Evolutionary conservation across 2,329 filamentous ascomycete species (phyloP).

Genomic region (Penicillium griseofulvum): DNA sequence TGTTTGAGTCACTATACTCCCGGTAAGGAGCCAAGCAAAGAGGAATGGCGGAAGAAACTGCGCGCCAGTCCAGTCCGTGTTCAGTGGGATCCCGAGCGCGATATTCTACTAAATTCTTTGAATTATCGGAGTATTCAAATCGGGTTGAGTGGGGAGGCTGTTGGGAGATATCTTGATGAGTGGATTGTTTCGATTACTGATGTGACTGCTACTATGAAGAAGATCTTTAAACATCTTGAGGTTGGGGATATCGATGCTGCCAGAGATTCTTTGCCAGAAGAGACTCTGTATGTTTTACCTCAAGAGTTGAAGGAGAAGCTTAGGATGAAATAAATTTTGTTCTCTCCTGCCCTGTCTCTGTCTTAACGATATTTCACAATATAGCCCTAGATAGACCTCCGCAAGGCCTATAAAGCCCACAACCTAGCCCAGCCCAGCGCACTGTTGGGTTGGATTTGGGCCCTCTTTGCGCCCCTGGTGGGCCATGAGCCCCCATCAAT

Average conservation of each 20-base stretch:
- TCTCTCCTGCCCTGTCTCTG: neutral
- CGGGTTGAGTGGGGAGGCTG: slow-evolving; percentile 52
- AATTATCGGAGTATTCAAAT: slow-evolving; percentile 60
- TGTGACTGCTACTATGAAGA: slow-evolving; percentile 54
- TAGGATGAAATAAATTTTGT: slow-evolving; percentile 7
- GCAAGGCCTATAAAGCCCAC: too few relatives aligned
- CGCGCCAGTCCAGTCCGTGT: slow-evolving; percentile 47
- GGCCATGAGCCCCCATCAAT: too few relatives aligned
- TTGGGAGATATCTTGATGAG: slow-evolving; percentile 49
- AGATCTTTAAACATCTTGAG: slow-evolving; percentile 50
- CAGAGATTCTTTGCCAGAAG: slow-evolving; percentile 8
- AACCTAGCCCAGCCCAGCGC: too few relatives aligned
- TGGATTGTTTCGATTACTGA: slow-evolving; percentile 58
- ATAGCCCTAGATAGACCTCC: too few relatives aligned
- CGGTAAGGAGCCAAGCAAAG: slow-evolving; percentile 15
- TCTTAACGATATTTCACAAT: too few relatives aligned
- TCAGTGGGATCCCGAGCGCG: slow-evolving; percentile 64
- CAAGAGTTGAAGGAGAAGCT: slow-evolving; percentile 9
- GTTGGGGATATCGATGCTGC: slow-evolving; percentile 37
- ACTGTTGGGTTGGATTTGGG: too few relatives aligned
- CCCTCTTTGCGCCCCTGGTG: too few relatives aligned
- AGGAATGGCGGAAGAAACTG: slow-evolving; percentile 19
- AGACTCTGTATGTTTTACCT: slow-evolving; percentile 13
- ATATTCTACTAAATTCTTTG: slow-evolving; percentile 46
- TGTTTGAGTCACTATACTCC: slow-evolving; percentile 27